Evolutionary conservation across 257 asterid genomes (phyloP).

Genomic region (Gentiana straminea): DNA sequence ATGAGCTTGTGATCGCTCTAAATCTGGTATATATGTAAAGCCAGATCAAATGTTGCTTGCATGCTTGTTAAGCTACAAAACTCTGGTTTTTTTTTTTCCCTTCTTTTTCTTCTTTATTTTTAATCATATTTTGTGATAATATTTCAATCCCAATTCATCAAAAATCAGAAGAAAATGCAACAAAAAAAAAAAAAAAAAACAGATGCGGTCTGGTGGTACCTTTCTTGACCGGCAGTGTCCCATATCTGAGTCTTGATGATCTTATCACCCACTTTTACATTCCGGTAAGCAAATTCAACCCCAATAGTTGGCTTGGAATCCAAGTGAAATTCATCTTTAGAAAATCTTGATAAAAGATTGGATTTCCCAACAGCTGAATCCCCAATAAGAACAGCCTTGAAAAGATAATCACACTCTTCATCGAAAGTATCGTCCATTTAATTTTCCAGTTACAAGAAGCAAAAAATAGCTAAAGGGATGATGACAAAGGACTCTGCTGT

Average conservation of each 20-base stretch:
- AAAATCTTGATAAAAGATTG: slow-evolving; percentile 57
- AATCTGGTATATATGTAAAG: slow-evolving; percentile 26
- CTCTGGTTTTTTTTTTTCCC: too few relatives aligned
- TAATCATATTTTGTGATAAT: background rate
- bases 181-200: background rate
- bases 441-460: background rate
- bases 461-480: background rate
- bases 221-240: slow-evolving; percentile 97
- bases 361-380: slow-evolving; percentile 87
- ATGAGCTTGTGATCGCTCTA: slow-evolving; percentile 86
- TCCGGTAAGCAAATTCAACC: slow-evolving; percentile 74
- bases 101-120: too few relatives aligned
- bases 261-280: slow-evolving; percentile 57
- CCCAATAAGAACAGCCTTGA: slow-evolving; percentile 76
- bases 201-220: slow-evolving; percentile 16
- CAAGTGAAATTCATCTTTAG: slow-evolving; percentile 49
- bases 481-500: too few relatives aligned
- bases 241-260: slow-evolving; percentile 85
- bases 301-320: slow-evolving; percentile 90
- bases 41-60: too few relatives aligned
- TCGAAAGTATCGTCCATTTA: slow-evolving; percentile 49
- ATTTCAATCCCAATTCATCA: background rate
- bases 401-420: slow-evolving; percentile 83
- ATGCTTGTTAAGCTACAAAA: too few relatives aligned
- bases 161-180: background rate